phyloP scores from a whole-genome alignment of 2,329 filamentous ascomycete species.

The Pseudocercospora pini-densiflorae region DNA sequence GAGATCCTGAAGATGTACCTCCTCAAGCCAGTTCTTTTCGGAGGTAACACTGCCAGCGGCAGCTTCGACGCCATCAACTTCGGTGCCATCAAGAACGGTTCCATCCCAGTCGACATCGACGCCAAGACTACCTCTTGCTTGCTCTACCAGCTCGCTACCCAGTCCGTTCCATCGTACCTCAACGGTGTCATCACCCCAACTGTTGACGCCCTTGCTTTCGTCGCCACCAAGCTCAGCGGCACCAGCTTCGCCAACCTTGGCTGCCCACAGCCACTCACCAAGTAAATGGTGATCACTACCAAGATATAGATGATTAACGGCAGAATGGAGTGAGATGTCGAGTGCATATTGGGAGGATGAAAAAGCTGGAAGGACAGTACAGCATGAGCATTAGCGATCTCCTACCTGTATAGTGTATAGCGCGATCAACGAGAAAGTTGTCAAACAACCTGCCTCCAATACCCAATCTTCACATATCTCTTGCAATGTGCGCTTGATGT shows the following conservation, averaged over 20 bases:
- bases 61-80: slow-evolving; percentile 39
- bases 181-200: slow-evolving; percentile 46
- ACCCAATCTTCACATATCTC: neutral
- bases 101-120: slow-evolving; percentile 36
- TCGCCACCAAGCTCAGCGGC: slow-evolving; percentile 36
- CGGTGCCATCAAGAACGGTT: slow-evolving; percentile 46
- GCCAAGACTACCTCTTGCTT: slow-evolving; percentile 43
- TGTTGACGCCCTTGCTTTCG: slow-evolving; percentile 42
- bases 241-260: slow-evolving; percentile 42
- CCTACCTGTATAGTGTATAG: neutral
- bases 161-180: slow-evolving; percentile 43
- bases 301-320: slow-evolving; percentile 25
- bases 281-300: neutral
- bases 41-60: slow-evolving; percentile 22
- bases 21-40: slow-evolving; percentile 41
- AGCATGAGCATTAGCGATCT: neutral
- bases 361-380: slow-evolving; percentile 1
- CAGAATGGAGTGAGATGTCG: slow-evolving; percentile 46
- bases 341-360: neutral
- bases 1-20: slow-evolving; percentile 50
- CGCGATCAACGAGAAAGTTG: neutral
- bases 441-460: neutral
- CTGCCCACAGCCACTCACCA: slow-evolving; percentile 38
- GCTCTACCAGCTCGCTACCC: slow-evolving; percentile 50
- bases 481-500: neutral